Base-by-base conservation (phyloP, 305 asterid genomes). In the Fraxinus platypoda region DNA sequence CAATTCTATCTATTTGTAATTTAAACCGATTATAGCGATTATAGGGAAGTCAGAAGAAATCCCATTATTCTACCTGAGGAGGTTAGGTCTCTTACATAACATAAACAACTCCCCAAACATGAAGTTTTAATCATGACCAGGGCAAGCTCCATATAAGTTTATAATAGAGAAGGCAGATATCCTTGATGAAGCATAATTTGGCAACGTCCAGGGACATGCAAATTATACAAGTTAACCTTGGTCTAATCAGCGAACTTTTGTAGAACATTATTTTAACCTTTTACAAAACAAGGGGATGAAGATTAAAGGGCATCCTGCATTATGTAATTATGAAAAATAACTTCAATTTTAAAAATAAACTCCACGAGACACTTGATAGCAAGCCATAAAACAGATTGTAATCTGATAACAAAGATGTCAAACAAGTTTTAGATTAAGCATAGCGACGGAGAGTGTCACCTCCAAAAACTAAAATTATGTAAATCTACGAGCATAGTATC, bases 381-480 rank as follows among this genome's bases (percentile, higher is more conserved):
- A 54, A 54, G 64, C 64, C 64, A 54, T 54, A 54, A 54, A 54
- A 54, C 25, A n/a, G 64, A 54, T 17, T 54, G 64, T 25, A 54
- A n/a, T n/a, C 64, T 54, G 64, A 54, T 54, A 5, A 0, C 25
- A 54, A 54, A 54, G 64, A 54, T 6, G 9, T n/a, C 11, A n/a
- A 13, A 15, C 25, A 6, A 54, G 64, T 54, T n/a, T 52, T 74
- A 34, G 73, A 70, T 5, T 73, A 34, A 33, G 70, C 59, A 41
- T 76, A 76, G 49, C 31, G 35, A 41, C 25, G 52, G 21, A 76
- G 73, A 73, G 59, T 76, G 74, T 30, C 49, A 78, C 81, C 80
- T 82, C 81, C 68, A 31, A 77, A 82, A 54, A 79, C 19, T 34
- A 68, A 26, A 17, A 75, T 83, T 80, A 84, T 66, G 64, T 54